These are phyloP conservation scores for Nicotiana obtusifolia DNA, from an alignment of 257 asterid species.

Conservation along the genomic window DNA sequence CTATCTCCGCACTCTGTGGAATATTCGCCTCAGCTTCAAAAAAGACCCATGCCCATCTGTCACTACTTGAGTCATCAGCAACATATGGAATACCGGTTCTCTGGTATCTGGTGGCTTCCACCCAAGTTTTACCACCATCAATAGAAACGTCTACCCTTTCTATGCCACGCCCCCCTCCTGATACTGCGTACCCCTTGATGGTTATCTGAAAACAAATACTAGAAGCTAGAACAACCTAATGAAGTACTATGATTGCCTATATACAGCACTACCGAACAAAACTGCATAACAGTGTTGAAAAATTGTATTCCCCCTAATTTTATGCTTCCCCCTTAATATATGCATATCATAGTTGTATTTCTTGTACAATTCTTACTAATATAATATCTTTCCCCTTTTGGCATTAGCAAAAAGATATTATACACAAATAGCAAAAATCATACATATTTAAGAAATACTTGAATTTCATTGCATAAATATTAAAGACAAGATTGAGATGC, in stretches of 20 bases:
- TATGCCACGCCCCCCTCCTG: conserved; percentile 98
- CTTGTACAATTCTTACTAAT: too few species aligned
- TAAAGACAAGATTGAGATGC: too few species aligned
- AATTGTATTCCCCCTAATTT: too few species aligned
- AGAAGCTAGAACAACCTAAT: neutral
- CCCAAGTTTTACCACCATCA: conserved; percentile 89
- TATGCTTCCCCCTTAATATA: too few species aligned
- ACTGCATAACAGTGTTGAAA: neutral
- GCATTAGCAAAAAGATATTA: too few species aligned
- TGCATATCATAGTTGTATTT: too few species aligned
- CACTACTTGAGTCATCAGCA: conserved; percentile 55
- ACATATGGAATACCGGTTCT: conserved; percentile 56
- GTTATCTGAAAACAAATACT: conserved; percentile 40
- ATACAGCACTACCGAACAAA: neutral
- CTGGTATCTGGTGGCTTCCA: conserved; percentile 80
- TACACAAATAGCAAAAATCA: too few species aligned
- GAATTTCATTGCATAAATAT: too few species aligned
- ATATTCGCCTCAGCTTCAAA: conserved; percentile 79
- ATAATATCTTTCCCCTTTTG: too few species aligned
- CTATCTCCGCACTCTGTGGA: conserved; percentile 53
- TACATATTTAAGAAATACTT: too few species aligned
- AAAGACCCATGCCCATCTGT: conserved; percentile 98
- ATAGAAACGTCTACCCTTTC: conserved; percentile 87
- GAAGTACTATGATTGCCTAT: neutral
- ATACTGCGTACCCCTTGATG: conserved; percentile 84